Conservation (phyloP, 768 basidiomycete genomes). For the Amanita muscaria region DNA sequence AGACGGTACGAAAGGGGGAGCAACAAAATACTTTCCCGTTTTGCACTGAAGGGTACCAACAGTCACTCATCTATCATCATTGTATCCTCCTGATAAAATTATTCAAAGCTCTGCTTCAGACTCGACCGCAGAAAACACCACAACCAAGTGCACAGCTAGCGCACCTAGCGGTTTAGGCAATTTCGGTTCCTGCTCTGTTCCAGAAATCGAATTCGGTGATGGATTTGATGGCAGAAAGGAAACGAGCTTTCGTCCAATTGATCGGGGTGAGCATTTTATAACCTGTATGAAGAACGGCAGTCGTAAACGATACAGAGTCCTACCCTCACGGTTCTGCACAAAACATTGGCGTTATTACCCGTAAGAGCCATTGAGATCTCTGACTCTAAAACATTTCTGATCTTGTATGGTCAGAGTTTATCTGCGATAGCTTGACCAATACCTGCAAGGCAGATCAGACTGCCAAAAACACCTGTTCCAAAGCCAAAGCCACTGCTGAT, state of each 20-base stretch:
- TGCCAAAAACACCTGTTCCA: slow-evolving; percentile 42
- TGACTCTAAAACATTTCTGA: background rate
- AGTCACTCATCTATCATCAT: background rate
- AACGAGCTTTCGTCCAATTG: slow-evolving; percentile 44
- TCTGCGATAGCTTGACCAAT: slow-evolving; percentile 46
- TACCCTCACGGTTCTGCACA: slow-evolving; percentile 50
- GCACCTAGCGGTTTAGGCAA: slow-evolving; percentile 23
- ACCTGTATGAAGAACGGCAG: background rate
- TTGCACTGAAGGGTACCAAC: slow-evolving; percentile 18
- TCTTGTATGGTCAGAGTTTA: slow-evolving; percentile 26
- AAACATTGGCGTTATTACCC: slow-evolving; percentile 45
- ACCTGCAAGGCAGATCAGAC: slow-evolving; percentile 44
- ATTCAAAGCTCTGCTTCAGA: too few relatives aligned
- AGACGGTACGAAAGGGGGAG: slow-evolving; percentile 35
- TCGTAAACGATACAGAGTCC: slow-evolving; percentile 19
- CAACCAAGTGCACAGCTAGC: slow-evolving; percentile 11
- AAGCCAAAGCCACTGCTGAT: slow-evolving; percentile 31
- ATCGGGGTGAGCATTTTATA: slow-evolving; percentile 26
- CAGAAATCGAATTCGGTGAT: slow-evolving; percentile 44
- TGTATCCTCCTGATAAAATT: too few relatives aligned
- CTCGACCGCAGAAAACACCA: background rate
- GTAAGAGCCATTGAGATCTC: slow-evolving; percentile 14
- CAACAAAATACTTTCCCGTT: slow-evolving; percentile 44
- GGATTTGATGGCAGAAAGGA: slow-evolving; percentile 48
- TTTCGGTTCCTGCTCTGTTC: slow-evolving; percentile 49